phyloP scores from a whole-genome alignment of 106 monocot genomes.

The Platanthera zijinensis region DNA sequence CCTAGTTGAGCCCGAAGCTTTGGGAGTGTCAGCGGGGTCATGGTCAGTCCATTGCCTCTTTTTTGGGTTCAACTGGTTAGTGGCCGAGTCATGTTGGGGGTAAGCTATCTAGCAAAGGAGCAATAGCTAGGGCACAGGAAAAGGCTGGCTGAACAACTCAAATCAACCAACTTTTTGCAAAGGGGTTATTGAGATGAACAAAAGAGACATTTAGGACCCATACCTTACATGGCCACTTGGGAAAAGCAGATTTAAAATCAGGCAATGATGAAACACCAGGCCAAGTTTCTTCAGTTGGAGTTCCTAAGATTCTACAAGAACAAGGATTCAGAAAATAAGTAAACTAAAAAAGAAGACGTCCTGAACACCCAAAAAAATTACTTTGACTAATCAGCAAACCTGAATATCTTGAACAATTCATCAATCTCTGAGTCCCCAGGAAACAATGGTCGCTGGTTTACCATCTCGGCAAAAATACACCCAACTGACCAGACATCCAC shows the following conservation, averaged over 20 bases:
- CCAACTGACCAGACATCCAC: constrained; percentile 99
- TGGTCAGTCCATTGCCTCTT: too few relatives aligned
- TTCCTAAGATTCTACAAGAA: constrained; percentile 49
- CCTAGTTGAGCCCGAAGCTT: too few relatives aligned
- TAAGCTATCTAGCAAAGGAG: too few relatives aligned
- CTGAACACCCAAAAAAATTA: neutral
- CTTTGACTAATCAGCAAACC: constrained; percentile 26
- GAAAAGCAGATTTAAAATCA: constrained; percentile 62
- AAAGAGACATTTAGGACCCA: neutral
- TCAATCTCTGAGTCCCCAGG: constrained; percentile 98
- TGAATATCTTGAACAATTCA: constrained; percentile 95
- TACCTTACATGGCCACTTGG: constrained; percentile 55
- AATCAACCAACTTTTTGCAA: neutral
- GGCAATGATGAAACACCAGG: constrained; percentile 69
- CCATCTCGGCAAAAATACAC: constrained; percentile 99
- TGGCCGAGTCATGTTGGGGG: too few relatives aligned
- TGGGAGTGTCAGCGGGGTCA: too few relatives aligned
- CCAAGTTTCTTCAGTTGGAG: constrained; percentile 74
- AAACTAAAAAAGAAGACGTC: neutral
- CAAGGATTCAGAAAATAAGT: neutral
- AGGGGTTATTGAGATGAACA: neutral
- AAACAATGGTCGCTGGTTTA: constrained; percentile 71
- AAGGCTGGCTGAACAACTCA: neutral
- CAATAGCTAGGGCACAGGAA: neutral
- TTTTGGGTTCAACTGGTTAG: too few relatives aligned